Base-by-base conservation (phyloP, 2,329 filamentous ascomycete species). In the Alternaria consortialis region DNA sequence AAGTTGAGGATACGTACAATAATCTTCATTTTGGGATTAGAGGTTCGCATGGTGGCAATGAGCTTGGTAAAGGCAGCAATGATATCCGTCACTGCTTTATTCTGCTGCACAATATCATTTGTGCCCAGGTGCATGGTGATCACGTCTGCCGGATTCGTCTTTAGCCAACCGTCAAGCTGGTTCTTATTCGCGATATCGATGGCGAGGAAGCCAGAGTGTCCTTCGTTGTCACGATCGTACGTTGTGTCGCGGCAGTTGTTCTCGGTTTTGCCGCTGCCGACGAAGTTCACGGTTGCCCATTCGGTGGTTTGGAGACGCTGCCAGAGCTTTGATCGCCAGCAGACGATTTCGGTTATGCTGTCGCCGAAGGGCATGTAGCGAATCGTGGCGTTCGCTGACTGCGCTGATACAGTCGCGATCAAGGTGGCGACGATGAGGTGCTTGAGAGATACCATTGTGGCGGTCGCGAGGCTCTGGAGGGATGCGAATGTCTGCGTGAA, bases 111-210 rank as follows among this genome's bases (percentile, higher is more conserved):
- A 43, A 75, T 71, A 58, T 82, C 80, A 62, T 83, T 82, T 42
- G 81, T 83, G 17, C 81, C 80, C 2, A 83, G 63, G 65, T 83
- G 80, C 80, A 83, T 82, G 9, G 79, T 82, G 56, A 83, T 78
- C 27, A 83, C 77, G 63, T 83, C 80, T 2, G 81, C 80, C 0
- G 79, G 79, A 62, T 81, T 83, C 13, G 36, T 66, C 69, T 79
- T 66, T 44, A 83, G 72, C 80, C 80, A 83, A 25, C 79, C 80
- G 42, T 79, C 79, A 20, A 83, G 71, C 72, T 82, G 77, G 34
- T 78, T 78, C 52, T 73, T 72, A 60, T 80, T 80, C 57, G 80
- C 81, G 48, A 82, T 82, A 66, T 82, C 70, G 58, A 82, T 78
- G 17, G 80, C 81, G 11, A 80, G 71, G 70, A 78, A 83, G 8